Base-by-base conservation (phyloP, 352 stramenopile genomes). In the Salisapilia sapeloensis region DNA sequence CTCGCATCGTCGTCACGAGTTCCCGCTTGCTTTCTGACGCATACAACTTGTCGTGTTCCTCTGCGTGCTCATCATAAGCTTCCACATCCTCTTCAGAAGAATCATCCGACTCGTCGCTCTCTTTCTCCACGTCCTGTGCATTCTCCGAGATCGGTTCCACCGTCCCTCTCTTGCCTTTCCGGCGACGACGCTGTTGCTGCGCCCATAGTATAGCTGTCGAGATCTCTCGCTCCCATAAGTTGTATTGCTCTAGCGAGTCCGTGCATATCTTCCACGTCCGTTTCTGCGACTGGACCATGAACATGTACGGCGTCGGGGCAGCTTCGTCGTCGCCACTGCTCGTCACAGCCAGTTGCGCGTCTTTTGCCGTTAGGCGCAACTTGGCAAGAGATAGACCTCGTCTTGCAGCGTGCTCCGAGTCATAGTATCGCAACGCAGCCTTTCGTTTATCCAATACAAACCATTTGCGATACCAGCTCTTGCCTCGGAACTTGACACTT, bases 391-490 rank as follows among this genome's bases (percentile, higher is more conserved):
- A 79, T 2, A 82, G 39, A 0, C 63, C 66, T 19, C 61, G 55
- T 7, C 53, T 51, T 17, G 62, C 63, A 8, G 65, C 51, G 22
- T 48, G 41, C 44, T 85, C 65, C 2, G 64, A 79, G 35, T 85
- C 69, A 44, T 82, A 85, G 27, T 78, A 85, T 4, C 65, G 63
- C 32, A 85, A 24, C 0, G 74, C 33, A n/a, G 56, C 59, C 45
- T 82, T 79, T 16, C 43, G 48, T 5, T 45, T 49, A 35, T 85
- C 63, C 6, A 85, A 35, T 1, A 79, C 62, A 40, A 85, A 80
- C 69, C 69, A 85, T 44, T 85, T 85, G 26, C 65, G 60, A 25
- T 85, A 85, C 69, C 69, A 85, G 30, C 78, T 60, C 4, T 58
- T 53, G 14, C 66, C 64, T 6, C 62, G 64, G 19, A 80, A 80